Base-by-base conservation (phyloP, 805 yeast species). In the Saccharomyces jurei region DNA sequence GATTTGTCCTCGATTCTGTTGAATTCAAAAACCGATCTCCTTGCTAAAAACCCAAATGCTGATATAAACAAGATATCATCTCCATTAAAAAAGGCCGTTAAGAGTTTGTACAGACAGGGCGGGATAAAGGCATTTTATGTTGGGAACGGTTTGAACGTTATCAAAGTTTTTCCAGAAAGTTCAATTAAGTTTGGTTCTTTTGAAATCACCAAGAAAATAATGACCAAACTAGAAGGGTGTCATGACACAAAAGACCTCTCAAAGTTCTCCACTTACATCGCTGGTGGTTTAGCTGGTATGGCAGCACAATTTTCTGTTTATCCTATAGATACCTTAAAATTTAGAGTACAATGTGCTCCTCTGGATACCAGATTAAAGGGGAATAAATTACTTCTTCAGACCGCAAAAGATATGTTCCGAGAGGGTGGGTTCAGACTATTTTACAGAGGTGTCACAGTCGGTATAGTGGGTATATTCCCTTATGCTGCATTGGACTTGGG, bases 241-340 rank as follows among this genome's bases (percentile, higher is more conserved):
- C 77, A 77, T 11, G 91, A 86, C 64, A 79, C 85, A 1, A 70
- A 85, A 1, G 80, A 87, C 48, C 72, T 92, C 53, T 87, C 96
- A 0, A 82, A 83, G 58, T 65, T 80, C 1, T 80, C 97, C 1
- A 90, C 97, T 0, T 94, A 90, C 66, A 69, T 89, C 31, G 90
- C 97, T 26, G 99, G 99, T 71, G 99, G 99, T 50, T 68, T 94
- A 47, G 99, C 97, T 46, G 99, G 99, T 66, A 95, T 94, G 54
- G 81, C 84, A 27, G 87, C 97, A 0, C 99, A 94, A 70, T 82
- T 91, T 63, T 79, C 94, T 0, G 96, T 92, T 2, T 94, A 94
- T 69, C 99, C 99, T 6, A 84, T 94, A 13, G 99, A 94, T 72
- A 94, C 99, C 0, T 75, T 94, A 52, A 94, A 94, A 69, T 94